These are phyloP conservation scores for Trypanosoma melophagium DNA, from an alignment of 208 protist genomes.

Conservation along the genomic window DNA sequence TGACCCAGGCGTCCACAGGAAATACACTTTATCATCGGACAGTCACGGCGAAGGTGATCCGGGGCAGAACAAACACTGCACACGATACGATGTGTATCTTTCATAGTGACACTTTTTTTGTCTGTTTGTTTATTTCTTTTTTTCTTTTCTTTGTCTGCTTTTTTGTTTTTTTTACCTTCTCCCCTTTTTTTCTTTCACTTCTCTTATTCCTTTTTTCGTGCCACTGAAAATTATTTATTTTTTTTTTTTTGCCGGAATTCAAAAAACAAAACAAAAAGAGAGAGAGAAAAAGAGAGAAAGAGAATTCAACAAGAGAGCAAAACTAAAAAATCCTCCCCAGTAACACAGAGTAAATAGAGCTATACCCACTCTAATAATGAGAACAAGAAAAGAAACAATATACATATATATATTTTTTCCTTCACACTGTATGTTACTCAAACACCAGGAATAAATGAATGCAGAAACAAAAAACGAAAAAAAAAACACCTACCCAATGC, in stretches of 20 bases:
- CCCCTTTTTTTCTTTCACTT: too few relatives aligned
- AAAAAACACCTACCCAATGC: neutral
- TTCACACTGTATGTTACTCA: neutral
- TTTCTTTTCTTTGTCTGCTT: neutral
- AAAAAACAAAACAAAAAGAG: slow-evolving; percentile 7
- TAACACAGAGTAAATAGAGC: too few relatives aligned
- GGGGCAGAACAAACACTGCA: slow-evolving; percentile 48
- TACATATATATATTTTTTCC: slow-evolving; percentile 1
- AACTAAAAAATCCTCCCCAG: slow-evolving; percentile 3
- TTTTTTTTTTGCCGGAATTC: slow-evolving; percentile 8
- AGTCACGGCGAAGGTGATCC: slow-evolving; percentile 61
- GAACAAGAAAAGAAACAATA: too few relatives aligned
- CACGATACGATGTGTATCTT: neutral
- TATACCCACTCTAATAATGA: too few relatives aligned
- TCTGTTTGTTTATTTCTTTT: neutral
- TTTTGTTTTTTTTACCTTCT: neutral
- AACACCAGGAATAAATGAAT: neutral
- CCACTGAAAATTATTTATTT: neutral
- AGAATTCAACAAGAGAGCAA: neutral
- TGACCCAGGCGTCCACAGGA: slow-evolving; percentile 58
- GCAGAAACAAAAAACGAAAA: slow-evolving; percentile 10
- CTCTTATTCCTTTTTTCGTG: too few relatives aligned
- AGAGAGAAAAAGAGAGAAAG: slow-evolving; percentile 9
- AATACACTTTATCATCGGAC: slow-evolving; percentile 51
- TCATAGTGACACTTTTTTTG: neutral